Base-by-base conservation (phyloP, 306 rosid genomes). In the Luffa acutangula region DNA sequence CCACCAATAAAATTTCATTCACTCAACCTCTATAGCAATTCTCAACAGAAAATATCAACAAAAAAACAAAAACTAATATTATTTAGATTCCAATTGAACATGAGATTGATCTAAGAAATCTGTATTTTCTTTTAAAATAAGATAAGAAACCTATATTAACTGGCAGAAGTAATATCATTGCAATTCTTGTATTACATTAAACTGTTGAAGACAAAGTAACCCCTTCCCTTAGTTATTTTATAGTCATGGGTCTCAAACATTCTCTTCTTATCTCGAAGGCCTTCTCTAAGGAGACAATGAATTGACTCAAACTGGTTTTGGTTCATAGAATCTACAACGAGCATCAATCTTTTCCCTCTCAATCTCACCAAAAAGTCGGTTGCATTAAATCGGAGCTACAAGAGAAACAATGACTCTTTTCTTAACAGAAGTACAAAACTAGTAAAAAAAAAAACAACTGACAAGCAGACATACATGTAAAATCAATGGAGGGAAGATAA, bases 241-340 rank as follows among this genome's bases (percentile, higher is more conserved):
- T 88, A 86, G 65, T 97, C 99, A 51, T 87, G 91, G 63, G 80
- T 49, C 83, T 96, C 99, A 75, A 86, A 85, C 99, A 90, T 96
- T 84, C 88, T 90, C 86, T 91, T 93, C 88, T 96, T 93, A 80
- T 96, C 80, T 0, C 77, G 86, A 73, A 96, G 89, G 64, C 96
- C 98, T 83, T 93, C 94, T 42, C 86, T 89, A 74, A 95, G 90
- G 57, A 93, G 81, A 69, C 99, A 96, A 73, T 93, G 85, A 62
- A 93, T 91, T 62, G 99, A 96, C 91, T 96, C 97, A 63, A 88
- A 96, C 87, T 93, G 98, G 88, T 96, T 91, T 81, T 94, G 89
- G 75, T 93, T 96, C 94, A 96, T 90, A 54, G 99, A 93, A 85
- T 93, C 99, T 82, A 98, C 98, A 39, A 96, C 88, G 58, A 96